Percentiles rank a stretch among this genome's conserved stretches.
Conservation (phyloP, 2,329 filamentous ascomycete genomes). For the Cadophora malorum region DNA sequence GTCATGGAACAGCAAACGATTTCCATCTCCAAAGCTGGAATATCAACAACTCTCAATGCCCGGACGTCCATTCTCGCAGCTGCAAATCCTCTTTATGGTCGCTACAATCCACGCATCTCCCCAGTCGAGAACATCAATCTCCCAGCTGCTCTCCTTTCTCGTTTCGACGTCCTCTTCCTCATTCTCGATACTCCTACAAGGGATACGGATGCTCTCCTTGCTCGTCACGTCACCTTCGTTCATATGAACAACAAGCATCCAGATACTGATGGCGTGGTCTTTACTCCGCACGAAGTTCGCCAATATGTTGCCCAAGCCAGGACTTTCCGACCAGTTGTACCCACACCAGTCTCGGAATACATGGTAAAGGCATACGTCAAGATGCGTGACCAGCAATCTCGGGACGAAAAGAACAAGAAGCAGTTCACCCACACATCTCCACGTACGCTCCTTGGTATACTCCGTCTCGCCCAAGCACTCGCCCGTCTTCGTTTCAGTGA, state of each 20-base stretch:
- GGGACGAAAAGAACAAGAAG: constrained; percentile 88
- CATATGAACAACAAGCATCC: constrained; percentile 97
- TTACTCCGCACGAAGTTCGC: constrained; percentile 90
- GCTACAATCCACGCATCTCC: constrained; percentile 96
- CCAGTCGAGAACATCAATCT: constrained; percentile 99
- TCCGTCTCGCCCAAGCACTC: constrained; percentile 92
- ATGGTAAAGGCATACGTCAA: constrained; percentile 97
- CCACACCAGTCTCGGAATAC: constrained; percentile 88
- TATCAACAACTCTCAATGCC: constrained; percentile 95
- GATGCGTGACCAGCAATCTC: constrained; percentile 89
- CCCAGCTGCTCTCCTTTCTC: constrained; percentile 92
- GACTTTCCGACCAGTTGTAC: constrained; percentile 85
- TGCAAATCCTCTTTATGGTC: constrained; percentile 95
- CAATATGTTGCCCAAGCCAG: constrained; percentile 95
- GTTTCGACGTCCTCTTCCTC: constrained; percentile 96
- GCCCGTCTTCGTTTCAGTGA: constrained; percentile 89
- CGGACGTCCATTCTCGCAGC: constrained; percentile 95
- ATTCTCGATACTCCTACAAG: constrained; percentile 93
- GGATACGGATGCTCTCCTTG: constrained; percentile 90
- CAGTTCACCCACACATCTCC: constrained; percentile 94
- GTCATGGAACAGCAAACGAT: constrained; percentile 91
- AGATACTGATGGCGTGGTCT: constrained; percentile 78
- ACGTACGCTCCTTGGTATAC: constrained; percentile 88
- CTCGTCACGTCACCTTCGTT: constrained; percentile 93
- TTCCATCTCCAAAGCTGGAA: constrained; percentile 87